These are phyloP conservation scores for Botrytis elliptica DNA, from an alignment of 2,329 filamentous ascomycete species.

Conservation along the genomic window DNA sequence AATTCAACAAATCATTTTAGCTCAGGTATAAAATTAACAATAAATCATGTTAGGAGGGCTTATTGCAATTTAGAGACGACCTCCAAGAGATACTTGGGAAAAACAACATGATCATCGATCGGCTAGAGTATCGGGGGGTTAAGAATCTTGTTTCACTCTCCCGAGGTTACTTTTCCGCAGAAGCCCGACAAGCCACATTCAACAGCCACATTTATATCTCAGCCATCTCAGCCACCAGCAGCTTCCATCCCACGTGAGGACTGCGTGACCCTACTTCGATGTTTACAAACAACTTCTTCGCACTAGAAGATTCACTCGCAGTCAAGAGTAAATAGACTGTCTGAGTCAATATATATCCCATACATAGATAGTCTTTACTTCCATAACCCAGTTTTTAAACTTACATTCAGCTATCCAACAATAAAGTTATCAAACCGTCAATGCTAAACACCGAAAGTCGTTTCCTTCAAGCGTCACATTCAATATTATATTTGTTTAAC, in stretches of 20 bases:
- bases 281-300: too few species aligned
- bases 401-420: too few species aligned
- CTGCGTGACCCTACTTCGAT: too few species aligned
- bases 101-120: neutral
- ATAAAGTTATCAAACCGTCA: too few species aligned
- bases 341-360: too few species aligned
- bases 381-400: too few species aligned
- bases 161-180: neutral
- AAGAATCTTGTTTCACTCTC: neutral
- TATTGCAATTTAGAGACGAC: neutral
- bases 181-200: neutral
- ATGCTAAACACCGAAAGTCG: too few species aligned
- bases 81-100: neutral
- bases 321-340: too few species aligned
- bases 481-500: neutral
- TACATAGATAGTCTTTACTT: too few species aligned
- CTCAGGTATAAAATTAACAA: neutral
- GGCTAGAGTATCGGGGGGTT: slow-evolving; percentile 3
- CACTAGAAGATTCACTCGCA: too few species aligned
- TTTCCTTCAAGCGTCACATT: too few species aligned
- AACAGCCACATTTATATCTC: neutral
- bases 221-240: neutral
- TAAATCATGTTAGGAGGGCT: rapidly evolving
- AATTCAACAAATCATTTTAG: neutral
- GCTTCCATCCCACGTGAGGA: neutral